Conservation (phyloP, 1,284 basidiomycete genomes). For the Trichosporon inkin region DNA sequence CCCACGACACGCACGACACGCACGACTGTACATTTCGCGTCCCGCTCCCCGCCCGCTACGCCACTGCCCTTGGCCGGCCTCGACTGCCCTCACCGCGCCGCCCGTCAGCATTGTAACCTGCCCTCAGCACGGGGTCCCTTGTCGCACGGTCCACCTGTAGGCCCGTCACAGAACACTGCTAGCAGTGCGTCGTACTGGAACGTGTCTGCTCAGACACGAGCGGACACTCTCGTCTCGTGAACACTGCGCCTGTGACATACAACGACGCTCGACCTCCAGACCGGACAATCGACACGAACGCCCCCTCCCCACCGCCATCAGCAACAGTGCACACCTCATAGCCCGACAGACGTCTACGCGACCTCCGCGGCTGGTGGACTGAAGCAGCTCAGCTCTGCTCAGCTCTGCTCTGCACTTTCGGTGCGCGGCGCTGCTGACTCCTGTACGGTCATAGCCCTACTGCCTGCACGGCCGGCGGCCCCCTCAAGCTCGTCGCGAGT, state of each 20-base stretch:
- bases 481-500: neutral
- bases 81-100: neutral
- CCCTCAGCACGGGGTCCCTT: slow-evolving; percentile 1
- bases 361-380: no score
- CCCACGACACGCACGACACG: no score
- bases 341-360: no score
- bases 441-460: no score
- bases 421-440: no score
- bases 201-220: neutral
- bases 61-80: neutral
- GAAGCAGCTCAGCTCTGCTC: no score
- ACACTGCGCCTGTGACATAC: neutral
- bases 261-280: neutral
- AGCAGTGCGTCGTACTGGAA: neutral
- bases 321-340: no score
- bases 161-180: neutral
- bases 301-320: no score
- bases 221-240: neutral
- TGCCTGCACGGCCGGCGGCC: neutral
- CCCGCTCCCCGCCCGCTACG: no score
- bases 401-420: no score
- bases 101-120: neutral
- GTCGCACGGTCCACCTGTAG: slow-evolving; percentile 1
- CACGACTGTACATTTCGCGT: no score
- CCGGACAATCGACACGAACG: neutral